Percentiles rank a stretch among this genome's conserved stretches.
phyloP scores from a whole-genome alignment of 805 yeast genomes.

The Saccharomycopsis selenospora region DNA sequence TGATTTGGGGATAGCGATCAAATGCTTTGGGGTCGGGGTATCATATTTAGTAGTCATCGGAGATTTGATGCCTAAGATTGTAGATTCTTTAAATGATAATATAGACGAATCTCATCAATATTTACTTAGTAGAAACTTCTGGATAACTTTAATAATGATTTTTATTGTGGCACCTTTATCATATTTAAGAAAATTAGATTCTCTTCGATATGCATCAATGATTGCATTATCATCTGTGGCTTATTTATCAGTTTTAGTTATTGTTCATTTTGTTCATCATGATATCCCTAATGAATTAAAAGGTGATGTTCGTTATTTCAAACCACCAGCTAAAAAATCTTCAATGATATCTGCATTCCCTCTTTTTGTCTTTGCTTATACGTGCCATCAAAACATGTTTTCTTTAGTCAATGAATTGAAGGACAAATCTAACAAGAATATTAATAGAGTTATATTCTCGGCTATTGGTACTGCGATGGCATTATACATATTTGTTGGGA shows the following conservation, averaged over 20 bases:
- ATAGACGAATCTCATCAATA: constrained; percentile 21
- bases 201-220: constrained; percentile 78
- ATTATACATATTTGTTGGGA: constrained; percentile 66
- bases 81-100: constrained; percentile 27
- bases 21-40: constrained; percentile 65
- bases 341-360: constrained; percentile 70
- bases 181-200: constrained; percentile 66
- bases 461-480: constrained; percentile 55
- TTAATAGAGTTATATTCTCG: constrained; percentile 39
- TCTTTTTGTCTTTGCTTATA: constrained; percentile 88
- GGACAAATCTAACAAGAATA: constrained; percentile 42
- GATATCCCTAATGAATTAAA: constrained; percentile 42
- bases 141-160: constrained; percentile 54
- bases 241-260: constrained; percentile 65
- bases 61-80: constrained; percentile 59
- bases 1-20: constrained; percentile 62
- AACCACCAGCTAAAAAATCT: constrained; percentile 37
- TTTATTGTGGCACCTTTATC: constrained; percentile 46
- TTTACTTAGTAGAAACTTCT: constrained; percentile 41
- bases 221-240: constrained; percentile 76
- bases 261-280: constrained; percentile 56
- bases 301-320: constrained; percentile 44
- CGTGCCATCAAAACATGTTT: constrained; percentile 95
- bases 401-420: constrained; percentile 76
- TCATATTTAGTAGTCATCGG: constrained; percentile 66